Evolutionary conservation across 2,329 filamentous ascomycete genomes (phyloP).

Genomic region (Cadophora sp.): DNA sequence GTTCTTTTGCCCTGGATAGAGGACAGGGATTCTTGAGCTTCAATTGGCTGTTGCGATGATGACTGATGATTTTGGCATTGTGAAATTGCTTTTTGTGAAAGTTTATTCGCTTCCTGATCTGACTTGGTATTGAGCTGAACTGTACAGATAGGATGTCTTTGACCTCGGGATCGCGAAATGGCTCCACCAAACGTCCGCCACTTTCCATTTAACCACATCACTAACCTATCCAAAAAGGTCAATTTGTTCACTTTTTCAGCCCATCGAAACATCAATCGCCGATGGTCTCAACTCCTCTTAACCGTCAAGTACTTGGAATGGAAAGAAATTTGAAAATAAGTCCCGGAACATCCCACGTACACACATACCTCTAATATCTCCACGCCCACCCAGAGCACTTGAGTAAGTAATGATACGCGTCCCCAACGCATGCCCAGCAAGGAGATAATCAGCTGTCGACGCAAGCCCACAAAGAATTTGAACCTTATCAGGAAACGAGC

Average conservation of each 20-base stretch:
- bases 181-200: too few species aligned
- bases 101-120: not conserved
- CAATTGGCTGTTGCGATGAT: not conserved
- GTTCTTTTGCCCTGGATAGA: not conserved
- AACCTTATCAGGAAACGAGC: slow-evolving; percentile 6
- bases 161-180: too few species aligned
- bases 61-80: not conserved
- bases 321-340: too few species aligned
- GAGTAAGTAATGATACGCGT: not conserved
- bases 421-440: not conserved
- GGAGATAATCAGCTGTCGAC: not conserved
- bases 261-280: too few species aligned
- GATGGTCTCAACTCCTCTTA: too few species aligned
- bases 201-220: too few species aligned
- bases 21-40: not conserved
- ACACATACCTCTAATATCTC: not conserved
- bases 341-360: not conserved
- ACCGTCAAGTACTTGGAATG: too few species aligned
- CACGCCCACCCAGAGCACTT: too few species aligned
- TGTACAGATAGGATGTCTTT: too few species aligned
- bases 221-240: too few species aligned
- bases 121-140: too few species aligned
- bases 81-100: not conserved
- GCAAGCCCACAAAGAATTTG: not conserved
- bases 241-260: too few species aligned